Evolutionary conservation across 805 yeast genomes (phyloP).

Genomic region (Yarrowia divulgata): DNA sequence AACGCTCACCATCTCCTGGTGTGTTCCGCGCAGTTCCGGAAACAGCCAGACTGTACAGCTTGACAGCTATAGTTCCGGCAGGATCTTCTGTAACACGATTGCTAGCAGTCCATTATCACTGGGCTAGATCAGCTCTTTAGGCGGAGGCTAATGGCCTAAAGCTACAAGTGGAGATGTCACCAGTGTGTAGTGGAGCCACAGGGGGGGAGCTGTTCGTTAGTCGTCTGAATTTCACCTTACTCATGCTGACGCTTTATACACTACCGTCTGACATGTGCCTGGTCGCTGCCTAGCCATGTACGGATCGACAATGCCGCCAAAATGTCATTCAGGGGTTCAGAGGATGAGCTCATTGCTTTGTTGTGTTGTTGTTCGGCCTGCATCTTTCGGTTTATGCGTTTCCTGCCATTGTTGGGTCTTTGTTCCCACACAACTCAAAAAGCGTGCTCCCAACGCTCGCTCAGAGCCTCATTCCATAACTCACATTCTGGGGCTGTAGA

Average conservation of each 20-base stretch:
- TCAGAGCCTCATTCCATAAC: background rate
- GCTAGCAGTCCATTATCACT: background rate
- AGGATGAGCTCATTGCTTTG: constrained; percentile 8
- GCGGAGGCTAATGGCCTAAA: background rate
- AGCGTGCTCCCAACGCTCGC: background rate
- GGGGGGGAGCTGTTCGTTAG: no score
- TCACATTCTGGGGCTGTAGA: background rate
- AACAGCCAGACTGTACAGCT: constrained; percentile 1
- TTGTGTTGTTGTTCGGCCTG: background rate
- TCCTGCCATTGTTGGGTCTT: constrained; percentile 2
- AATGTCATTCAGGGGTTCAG: background rate
- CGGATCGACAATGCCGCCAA: constrained; percentile 1
- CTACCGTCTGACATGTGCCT: no score
- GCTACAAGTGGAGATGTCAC: no score
- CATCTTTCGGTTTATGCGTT: background rate
- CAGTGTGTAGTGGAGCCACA: no score
- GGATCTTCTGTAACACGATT: constrained; percentile 3
- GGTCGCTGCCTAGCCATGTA: background rate
- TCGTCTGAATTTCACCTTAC: no score
- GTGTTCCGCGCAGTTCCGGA: background rate
- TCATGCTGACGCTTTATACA: no score
- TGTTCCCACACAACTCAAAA: background rate
- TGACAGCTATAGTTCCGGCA: background rate
- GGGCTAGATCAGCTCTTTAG: constrained; percentile 5
- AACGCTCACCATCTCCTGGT: background rate